Evolutionary conservation across 768 basidiomycete species (phyloP), one percentile per base, ranked within the genome.

Genomic region (Tricholoma saponaceum): DNA sequence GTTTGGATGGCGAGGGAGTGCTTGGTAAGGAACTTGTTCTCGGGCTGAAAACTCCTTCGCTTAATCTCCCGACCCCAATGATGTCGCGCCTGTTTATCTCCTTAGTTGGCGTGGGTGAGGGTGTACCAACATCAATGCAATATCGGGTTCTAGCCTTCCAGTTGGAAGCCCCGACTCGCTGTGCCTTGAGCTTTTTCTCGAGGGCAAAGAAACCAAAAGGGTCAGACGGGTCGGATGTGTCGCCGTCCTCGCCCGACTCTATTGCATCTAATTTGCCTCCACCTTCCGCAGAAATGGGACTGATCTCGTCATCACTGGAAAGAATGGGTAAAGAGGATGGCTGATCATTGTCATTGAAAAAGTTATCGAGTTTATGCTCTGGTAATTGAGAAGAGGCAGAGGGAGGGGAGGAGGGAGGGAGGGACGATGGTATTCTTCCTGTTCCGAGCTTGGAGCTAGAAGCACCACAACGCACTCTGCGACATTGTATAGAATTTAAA

Each of bases 131-230:
- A 7, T 23, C 18, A 37, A 33, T 64, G 78, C 56, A 59, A 70
- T 26, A 58, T 52, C 22, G 51, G 63, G 57, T 56, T 12, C 69
- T 22, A 64, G 58, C 37, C 16, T 43, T 68, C 55, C 30, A 64
- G 54, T 1, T 57, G 20, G 28, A 39, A 57, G 60, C 6, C n/a
- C 52, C 53, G 4, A 65, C 60, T 5, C 80, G 79, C 41, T 76
- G 70, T 1, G 67, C 74, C 62, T 79, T 81, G 59, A 84, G 65
- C 51, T 76, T 79, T 52, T 72, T 74, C 64, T 85, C 83, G 0
- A 81, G 74, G 16, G 82, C 79, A 30, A 82, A 71, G 59, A 85
- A 83, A 0, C 83, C 83, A 58, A 85, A 85, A 0, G 82, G 83
- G 58, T 85, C 83, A 57, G 84, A 85, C 0, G 81, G 83, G 58